Evolutionary conservation across 2,329 filamentous ascomycete species (phyloP), one percentile per base, ranked within the genome.

Genomic region (Myrmaecium sp.): DNA sequence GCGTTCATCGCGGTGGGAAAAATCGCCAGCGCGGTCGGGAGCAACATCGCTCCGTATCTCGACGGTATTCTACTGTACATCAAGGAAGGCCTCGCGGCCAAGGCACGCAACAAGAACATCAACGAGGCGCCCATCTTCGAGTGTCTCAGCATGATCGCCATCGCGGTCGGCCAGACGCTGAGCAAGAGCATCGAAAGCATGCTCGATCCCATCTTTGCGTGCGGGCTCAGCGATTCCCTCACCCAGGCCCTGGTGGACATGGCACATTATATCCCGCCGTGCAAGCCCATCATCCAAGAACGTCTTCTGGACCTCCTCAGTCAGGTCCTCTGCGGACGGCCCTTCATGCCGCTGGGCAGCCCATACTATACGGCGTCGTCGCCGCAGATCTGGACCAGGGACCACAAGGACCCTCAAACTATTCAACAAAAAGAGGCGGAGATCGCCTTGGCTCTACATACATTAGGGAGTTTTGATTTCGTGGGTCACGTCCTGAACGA

Each of bases 171-270:
- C 1, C 89, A 98, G 55, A 89, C 86, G 0, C 62, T 98, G 28
- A 95, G 82, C 64, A 98, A 95, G 54, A 94, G 95, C 47, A 94
- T 98, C 73, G 84, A 94, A 47, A 80, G 84, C 8, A 60, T 98
- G 15, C 66, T 98, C 6, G 86, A 94, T 40, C 84, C 91, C 7
- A 94, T 98, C 32, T 98, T 98, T 52, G 84, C 82, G 10, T 98
- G 89, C 47, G 89, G 92, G 25, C 63, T 98, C 27, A 94, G 83
- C 19, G 79, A 86, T 30, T 89, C 91, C 38, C 66, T 98, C 14
- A 94, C 86, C 0, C 84, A 95, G 47, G 91, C 91, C 3, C 62
- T 98, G 28, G 84, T 95, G 13, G 91, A 98, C 44, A 94, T 98
- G 80, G 89, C 89, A 15, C 92, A 95, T 46, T 95, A 98, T 47